Evolutionary conservation across 164 flowering plant genomes (phyloP).

Genomic region (Houttuynia cordata): DNA sequence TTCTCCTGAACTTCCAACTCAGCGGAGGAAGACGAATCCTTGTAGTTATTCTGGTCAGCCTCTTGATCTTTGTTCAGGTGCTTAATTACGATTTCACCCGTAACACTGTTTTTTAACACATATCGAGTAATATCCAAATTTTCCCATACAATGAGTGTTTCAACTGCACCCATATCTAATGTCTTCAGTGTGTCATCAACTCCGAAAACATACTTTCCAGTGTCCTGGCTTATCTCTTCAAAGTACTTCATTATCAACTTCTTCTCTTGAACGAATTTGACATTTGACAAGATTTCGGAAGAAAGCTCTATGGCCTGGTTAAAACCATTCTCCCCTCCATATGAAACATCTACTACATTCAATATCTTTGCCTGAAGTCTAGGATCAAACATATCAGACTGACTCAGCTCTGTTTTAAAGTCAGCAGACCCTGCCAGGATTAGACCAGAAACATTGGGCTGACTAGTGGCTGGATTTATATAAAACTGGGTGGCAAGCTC

Average conservation of each 20-base stretch:
- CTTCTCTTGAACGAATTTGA: constrained; percentile 3
- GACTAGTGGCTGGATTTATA: constrained; percentile 6
- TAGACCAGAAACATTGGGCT: constrained; percentile 4
- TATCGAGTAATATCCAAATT: too few relatives aligned
- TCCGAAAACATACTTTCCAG: constrained; percentile 6
- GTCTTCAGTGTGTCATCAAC: constrained; percentile 7
- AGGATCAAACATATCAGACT: constrained; percentile 9
- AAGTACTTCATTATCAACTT: neutral
- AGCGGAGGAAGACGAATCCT: too few relatives aligned
- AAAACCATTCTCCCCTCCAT: constrained; percentile 8
- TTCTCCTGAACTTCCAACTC: too few relatives aligned
- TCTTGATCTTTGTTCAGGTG: too few relatives aligned
- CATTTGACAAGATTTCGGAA: constrained; percentile 2
- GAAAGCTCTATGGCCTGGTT: constrained; percentile 4
- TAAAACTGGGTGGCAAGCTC: constrained; percentile 5
- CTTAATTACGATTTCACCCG: too few relatives aligned
- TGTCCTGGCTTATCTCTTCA: constrained; percentile 7
- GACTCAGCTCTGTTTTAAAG: constrained; percentile 6
- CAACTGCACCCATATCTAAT: constrained; percentile 4
- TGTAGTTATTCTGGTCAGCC: too few relatives aligned
- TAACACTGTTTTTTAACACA: too few relatives aligned
- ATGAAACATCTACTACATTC: constrained; percentile 6
- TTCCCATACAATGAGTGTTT: neutral
- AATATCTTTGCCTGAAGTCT: constrained; percentile 4
- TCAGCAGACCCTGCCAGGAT: constrained; percentile 8